Conservation (phyloP, 495 filamentous ascomycete species). For the Parmelia sp. region DNA sequence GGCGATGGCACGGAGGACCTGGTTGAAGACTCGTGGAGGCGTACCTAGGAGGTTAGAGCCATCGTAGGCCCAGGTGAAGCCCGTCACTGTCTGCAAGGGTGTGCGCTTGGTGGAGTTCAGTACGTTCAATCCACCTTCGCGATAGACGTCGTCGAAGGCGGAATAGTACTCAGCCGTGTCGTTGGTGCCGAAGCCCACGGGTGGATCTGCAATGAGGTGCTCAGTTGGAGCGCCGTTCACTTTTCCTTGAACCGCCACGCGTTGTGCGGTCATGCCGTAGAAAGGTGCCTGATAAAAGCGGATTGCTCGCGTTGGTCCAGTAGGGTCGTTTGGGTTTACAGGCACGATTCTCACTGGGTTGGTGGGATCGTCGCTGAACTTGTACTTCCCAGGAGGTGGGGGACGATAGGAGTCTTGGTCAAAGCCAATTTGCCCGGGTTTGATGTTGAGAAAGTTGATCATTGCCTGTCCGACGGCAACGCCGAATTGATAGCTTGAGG, state of each 20-base stretch:
- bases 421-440: slow-evolving; percentile 13
- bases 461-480: slow-evolving; percentile 28
- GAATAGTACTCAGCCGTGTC: slow-evolving; percentile 28
- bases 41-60: slow-evolving; percentile 34
- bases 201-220: slow-evolving; percentile 34
- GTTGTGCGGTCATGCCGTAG: slow-evolving; percentile 30
- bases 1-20: slow-evolving; percentile 31
- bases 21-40: slow-evolving; percentile 29
- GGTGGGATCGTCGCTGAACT: slow-evolving; percentile 35
- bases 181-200: slow-evolving; percentile 25
- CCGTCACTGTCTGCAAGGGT: slow-evolving; percentile 27
- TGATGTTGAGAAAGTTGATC: slow-evolving; percentile 23
- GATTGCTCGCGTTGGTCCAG: slow-evolving; percentile 25
- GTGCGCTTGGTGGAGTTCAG: slow-evolving; percentile 29
- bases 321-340: slow-evolving; percentile 31
- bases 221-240: slow-evolving; percentile 22
- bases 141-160: slow-evolving; percentile 27
- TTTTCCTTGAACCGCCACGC: slow-evolving; percentile 29
- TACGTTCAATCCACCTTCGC: slow-evolving; percentile 24
- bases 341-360: slow-evolving; percentile 32
- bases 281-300: slow-evolving; percentile 29
- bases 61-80: slow-evolving; percentile 37
- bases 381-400: slow-evolving; percentile 24
- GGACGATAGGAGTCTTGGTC: slow-evolving; percentile 26
- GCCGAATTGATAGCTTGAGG: slow-evolving; percentile 28